Evolutionary conservation across 352 stramenopile species (phyloP).

Genomic region (Globisporangium barbulae): DNA sequence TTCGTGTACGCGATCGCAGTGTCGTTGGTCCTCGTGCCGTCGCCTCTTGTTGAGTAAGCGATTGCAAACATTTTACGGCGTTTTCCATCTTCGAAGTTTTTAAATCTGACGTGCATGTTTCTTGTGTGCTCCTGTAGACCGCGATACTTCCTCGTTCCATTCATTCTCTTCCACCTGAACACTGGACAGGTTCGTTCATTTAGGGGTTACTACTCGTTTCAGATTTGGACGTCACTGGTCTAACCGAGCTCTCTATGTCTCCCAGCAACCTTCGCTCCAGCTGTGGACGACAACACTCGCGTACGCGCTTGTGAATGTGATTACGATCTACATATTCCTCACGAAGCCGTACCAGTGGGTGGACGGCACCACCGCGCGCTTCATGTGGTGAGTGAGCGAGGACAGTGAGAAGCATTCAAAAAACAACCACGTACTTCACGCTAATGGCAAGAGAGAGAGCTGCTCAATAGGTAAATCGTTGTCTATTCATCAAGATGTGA

Average conservation of each 20-base stretch:
- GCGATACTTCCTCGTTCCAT: slow-evolving; percentile 81
- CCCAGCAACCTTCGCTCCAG: slow-evolving; percentile 53
- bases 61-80: background rate
- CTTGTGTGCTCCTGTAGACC: slow-evolving; percentile 35
- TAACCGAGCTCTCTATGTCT: background rate
- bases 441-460: background rate
- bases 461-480: background rate
- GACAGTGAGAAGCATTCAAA: background rate
- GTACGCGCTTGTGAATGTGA: slow-evolving; percentile 59
- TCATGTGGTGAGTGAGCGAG: slow-evolving; percentile 77
- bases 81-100: background rate
- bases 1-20: slow-evolving; percentile 71
- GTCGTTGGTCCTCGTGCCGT: slow-evolving; percentile 80
- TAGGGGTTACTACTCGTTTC: background rate
- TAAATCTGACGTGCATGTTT: background rate
- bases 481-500: background rate
- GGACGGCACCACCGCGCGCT: slow-evolving; percentile 71
- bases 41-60: slow-evolving; percentile 85
- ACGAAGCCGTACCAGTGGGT: slow-evolving; percentile 70
- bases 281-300: slow-evolving; percentile 33
- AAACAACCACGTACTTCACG: background rate
- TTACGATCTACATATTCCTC: slow-evolving; percentile 75
- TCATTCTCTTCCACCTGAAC: slow-evolving; percentile 77
- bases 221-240: background rate
- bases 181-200: slow-evolving; percentile 45